phyloP scores from a whole-genome alignment of 179 eudicot species.

The Gypsophila paniculata region DNA sequence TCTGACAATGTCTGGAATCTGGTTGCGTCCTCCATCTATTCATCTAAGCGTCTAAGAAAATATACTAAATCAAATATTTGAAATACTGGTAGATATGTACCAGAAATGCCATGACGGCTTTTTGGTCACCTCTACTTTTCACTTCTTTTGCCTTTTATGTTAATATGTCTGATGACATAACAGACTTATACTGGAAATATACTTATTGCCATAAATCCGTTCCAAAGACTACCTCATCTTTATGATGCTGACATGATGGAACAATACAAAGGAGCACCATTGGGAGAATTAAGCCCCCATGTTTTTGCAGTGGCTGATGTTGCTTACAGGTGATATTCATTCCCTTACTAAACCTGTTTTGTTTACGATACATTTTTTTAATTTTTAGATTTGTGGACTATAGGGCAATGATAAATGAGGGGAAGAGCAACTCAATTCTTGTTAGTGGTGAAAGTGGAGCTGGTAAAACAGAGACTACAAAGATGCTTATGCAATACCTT shows the following conservation, averaged over 20 bases:
- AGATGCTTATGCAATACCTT: conserved; percentile 98
- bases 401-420: conserved; percentile 95
- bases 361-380: conserved; percentile 1
- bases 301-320: conserved; percentile 98
- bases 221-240: conserved; percentile 89
- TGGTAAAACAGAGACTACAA: conserved; percentile 99
- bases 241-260: conserved; percentile 94
- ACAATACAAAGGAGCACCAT: conserved; percentile 96
- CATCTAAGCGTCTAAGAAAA: neutral
- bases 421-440: conserved; percentile 94
- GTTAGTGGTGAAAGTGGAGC: conserved; percentile 99
- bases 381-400: conserved; percentile 20
- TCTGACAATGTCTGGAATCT: conserved; percentile 8
- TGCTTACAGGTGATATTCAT: conserved; percentile 63
- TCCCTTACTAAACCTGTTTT: conserved; percentile 3
- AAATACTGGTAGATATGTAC: neutral
- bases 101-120: neutral
- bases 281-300: conserved; percentile 94
- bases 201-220: conserved; percentile 93
- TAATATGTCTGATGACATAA: conserved; percentile 23
- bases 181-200: conserved; percentile 98
- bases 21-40: neutral
- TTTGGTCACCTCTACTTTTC: neutral
- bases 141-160: conserved; percentile 11
- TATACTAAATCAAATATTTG: neutral